Evolutionary conservation across 352 stramenopile genomes (phyloP), one percentile per base, ranked within the genome.

Genomic region (Discostella stelligera): DNA sequence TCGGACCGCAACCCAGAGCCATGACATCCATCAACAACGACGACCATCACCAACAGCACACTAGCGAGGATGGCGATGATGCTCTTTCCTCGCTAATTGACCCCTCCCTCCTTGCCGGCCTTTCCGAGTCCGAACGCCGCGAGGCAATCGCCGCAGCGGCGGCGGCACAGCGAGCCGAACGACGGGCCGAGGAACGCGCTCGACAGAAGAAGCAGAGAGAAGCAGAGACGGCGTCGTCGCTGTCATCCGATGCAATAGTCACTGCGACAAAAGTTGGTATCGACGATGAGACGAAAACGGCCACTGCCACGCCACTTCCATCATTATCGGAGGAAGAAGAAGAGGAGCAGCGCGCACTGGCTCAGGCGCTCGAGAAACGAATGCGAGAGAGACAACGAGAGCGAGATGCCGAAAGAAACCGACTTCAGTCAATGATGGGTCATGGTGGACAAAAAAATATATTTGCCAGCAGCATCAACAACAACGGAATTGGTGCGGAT

Each of bases 331-430:
- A 74, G 11, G 59, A 90, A 71, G 63, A 90, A 71, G 63, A 75
- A 21, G 18, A 77, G 23, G 50, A 82, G 56, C 58, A 73, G 16
- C 54, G 77, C 13, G 52, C 79, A 52, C 74, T 74, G 55, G 21
- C 16, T 37, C 53, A 77, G 61, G 71, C 72, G 55, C 54, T 72
- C 20, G 94, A 97, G 74, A 88, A 95, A 49, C 83, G 91, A 27
- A 60, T 84, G 41, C 79, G 84, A 1, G 88, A 96, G 65, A 62
- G 86, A 77, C 46, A 93, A 89, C 61, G 80, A 60, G 59, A 89
- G 68, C 32, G 88, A 94, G 41, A 41, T 20, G 59, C 52, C 41
- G 70, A 71, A 20, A 41, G 20, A 54, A 84, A 95, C 41, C 50
- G 20, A 58, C 70, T 54, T 44, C 52, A 16, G 0, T 37, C 50